These are phyloP conservation scores for Eutypa lata DNA, from an alignment of 2,329 filamentous ascomycete species.

Conservation along the genomic window DNA sequence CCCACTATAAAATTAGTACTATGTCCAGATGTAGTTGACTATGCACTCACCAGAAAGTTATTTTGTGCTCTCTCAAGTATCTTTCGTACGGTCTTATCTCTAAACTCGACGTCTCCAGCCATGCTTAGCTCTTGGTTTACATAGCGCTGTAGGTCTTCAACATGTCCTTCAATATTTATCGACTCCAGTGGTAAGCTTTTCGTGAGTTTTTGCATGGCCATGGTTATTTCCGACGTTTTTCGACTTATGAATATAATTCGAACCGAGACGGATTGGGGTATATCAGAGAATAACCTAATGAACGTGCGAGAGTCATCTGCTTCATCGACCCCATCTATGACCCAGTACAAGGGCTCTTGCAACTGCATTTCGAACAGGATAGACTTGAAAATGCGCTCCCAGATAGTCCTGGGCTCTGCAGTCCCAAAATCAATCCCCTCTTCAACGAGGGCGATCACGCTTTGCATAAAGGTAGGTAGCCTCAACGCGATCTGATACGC, in stretches of 20 bases:
- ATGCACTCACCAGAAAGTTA: constrained; percentile 8
- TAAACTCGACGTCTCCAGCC: constrained; percentile 11
- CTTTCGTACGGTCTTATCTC: constrained; percentile 12
- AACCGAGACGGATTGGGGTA: constrained; percentile 19
- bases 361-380: constrained; percentile 23
- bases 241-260: constrained; percentile 30
- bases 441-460: constrained; percentile 19
- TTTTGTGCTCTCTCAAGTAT: constrained; percentile 4
- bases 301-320: constrained; percentile 24
- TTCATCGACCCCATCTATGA: constrained; percentile 39
- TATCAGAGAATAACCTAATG: constrained; percentile 24
- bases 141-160: constrained; percentile 16
- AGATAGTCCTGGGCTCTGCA: constrained; percentile 23
- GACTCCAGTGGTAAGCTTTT: background rate
- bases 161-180: constrained; percentile 10
- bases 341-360: constrained; percentile 30
- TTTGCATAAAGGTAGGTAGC: constrained; percentile 13
- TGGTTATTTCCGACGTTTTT: constrained; percentile 16
- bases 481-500: constrained; percentile 27
- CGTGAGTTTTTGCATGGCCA: constrained; percentile 11
- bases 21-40: background rate
- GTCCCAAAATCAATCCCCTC: constrained; percentile 22
- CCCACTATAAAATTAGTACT: constrained; percentile 4
- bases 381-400: constrained; percentile 29
- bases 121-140: constrained; percentile 16